A percentile compares a stretch with the other conserved stretches of the same genome.
Evolutionary conservation across 1,284 basidiomycete species (phyloP).

Genomic region (Rhodotorula sp.): DNA sequence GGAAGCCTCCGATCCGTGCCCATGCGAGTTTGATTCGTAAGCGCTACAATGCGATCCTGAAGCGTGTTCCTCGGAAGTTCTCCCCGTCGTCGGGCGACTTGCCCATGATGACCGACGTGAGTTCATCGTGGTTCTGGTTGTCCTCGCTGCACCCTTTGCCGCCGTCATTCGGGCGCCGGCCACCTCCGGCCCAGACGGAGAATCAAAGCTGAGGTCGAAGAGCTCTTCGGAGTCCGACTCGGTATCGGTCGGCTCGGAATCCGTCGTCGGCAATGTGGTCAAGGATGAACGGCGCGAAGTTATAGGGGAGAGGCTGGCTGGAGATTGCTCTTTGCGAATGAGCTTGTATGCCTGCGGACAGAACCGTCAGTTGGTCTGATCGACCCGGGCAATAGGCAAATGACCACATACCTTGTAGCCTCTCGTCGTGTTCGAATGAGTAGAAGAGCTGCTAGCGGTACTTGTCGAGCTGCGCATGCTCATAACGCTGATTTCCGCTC

Average conservation of each 20-base stretch:
- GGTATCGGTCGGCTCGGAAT: neutral
- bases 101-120: no score
- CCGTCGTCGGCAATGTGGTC: neutral
- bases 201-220: constrained; percentile 25
- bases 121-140: no score
- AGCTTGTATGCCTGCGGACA: constrained; percentile 24
- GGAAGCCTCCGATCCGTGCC: neutral
- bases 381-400: neutral
- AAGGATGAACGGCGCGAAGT: neutral
- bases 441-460: neutral
- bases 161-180: no score
- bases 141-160: no score
- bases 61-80: no score
- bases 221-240: constrained; percentile 11
- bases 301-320: neutral
- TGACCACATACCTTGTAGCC: constrained; percentile 21
- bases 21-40: no score
- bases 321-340: constrained; percentile 2
- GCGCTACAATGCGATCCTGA: no score
- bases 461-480: neutral
- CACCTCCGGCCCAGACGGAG: neutral
- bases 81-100: no score
- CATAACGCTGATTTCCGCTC: neutral
- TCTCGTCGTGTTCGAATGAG: neutral
- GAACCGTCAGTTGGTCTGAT: neutral